Evolutionary conservation across 2,329 filamentous ascomycete genomes (phyloP), one percentile per base, ranked within the genome.

Genomic region (Aspergillus nomiae): DNA sequence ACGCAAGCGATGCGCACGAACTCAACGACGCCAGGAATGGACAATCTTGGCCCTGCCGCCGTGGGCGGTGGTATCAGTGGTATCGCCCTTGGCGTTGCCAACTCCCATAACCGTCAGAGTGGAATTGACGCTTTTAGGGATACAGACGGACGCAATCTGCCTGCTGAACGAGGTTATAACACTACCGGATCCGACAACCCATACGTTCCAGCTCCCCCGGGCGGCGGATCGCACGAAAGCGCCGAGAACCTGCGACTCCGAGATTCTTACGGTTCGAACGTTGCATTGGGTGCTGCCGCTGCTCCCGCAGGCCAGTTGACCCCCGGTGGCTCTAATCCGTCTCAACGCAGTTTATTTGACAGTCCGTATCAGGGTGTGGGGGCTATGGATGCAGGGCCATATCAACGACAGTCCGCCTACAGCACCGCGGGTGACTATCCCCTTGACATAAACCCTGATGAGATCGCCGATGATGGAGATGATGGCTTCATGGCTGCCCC

Each of bases 381-480:
- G 38, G 77, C 83, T 24, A 73, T 83, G 65, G 67, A 82, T 34
- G 89, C 90, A 69, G 89, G 89, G 56, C 89, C 89, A 0, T 92
- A 92, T 73, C 85, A 86, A 60, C 84, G 85, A 68, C 87, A 86
- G 71, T 86, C 78, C 53, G 82, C 74, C 12, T 77, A 83, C 78
- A 83, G 84, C 63, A n/a, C 48, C 6, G 78, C 83, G 28, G 76
- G 80, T 10, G 85, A 86, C 58, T 67, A 73, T 45, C 80, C 86
- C 1, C 85, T 77, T 57, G 74, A 77, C 57, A 84, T 95, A 63
- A 89, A 97, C 74, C 92, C 93, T 3, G 87, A 91, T 71, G 88
- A 89, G 16, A 94, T 97, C 67, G 86, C 86, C 26, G 94, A 97
- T 74, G 94, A 97, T 73, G 92, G 92, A 32, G 94, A 97, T 71